Base-by-base conservation (phyloP, 768 basidiomycete genomes). In the Termitomyces sp. region DNA sequence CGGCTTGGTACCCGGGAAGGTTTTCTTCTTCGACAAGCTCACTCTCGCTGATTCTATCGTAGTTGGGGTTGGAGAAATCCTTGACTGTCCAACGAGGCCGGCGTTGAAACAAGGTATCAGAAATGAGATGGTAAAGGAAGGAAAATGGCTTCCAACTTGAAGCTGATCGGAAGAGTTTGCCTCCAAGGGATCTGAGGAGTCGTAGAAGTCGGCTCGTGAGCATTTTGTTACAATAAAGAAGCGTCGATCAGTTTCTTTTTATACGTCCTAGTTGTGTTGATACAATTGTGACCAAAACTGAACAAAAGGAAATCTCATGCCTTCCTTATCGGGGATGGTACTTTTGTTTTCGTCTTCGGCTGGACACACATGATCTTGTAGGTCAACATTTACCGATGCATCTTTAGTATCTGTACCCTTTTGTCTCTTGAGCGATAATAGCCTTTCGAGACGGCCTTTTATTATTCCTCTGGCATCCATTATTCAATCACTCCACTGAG, bases 11-110 rank as follows among this genome's bases (percentile, higher is more conserved):
- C 58, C 61, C 63, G 15, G 45, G 38, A 28, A 54, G 46, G 21
- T 47, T 65, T 53, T 70, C 70, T 52, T 71, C 70, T 34, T 49
- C 47, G 8, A 49, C 21, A 17, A 37, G 34, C 11, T 49, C 14
- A 6, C 15, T 22, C 24, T 30, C 7, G 32, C 5, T 9, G 26
- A 45, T 45, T 24, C 24, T 28, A 26, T 28, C 44, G 44, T 15
- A 45, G 17, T 45, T 45, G 5, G 35, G 40, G 24, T 51, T 51
- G 10, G 37, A 42, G 40, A 51, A 51, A 32, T 51, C 17, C 19
- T 17, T 51, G 2, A 21, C 12, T 1, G 41, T 5, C 51, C 51
- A 42, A 9, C 15, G 30, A 8, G 30, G 14, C 14, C 37, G 45
- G n/a, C 11, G n/a, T 17, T 5, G 30, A 32, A 2, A 9, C 30